Evolutionary conservation across 2,329 filamentous ascomycete genomes (phyloP).

Genomic region (Ambrosiella xylebori): DNA sequence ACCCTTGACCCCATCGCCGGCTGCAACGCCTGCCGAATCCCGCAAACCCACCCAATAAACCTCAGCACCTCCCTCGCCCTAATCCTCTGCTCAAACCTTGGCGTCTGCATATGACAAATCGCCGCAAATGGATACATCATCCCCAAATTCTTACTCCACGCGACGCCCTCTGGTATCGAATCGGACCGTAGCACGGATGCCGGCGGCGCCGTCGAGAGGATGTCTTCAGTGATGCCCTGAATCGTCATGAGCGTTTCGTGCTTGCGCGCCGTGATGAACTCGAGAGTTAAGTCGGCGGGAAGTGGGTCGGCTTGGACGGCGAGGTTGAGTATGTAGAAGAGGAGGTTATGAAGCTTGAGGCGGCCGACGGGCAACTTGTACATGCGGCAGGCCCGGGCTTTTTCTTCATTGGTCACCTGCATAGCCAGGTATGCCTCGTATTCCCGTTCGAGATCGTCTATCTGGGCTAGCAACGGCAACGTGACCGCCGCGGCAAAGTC

Average conservation of each 20-base stretch:
- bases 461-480: background rate
- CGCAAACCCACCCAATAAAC: constrained; percentile 10
- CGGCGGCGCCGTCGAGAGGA: constrained; percentile 9
- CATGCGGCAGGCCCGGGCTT: background rate
- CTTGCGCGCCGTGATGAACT: background rate
- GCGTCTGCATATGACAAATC: constrained; percentile 12
- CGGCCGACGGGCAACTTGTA: constrained; percentile 10
- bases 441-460: constrained; percentile 1
- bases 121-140: constrained; percentile 13
- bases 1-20: constrained; percentile 7
- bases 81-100: constrained; percentile 3
- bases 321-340: constrained; percentile 9
- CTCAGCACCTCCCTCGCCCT: constrained; percentile 10
- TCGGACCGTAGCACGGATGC: background rate
- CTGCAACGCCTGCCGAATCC: constrained; percentile 10
- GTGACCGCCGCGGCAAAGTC: constrained; percentile 6
- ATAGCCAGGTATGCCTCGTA: background rate
- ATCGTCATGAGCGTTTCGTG: constrained; percentile 4
- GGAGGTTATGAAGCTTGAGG: constrained; percentile 9
- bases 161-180: background rate
- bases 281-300: background rate
- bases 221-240: constrained; percentile 4
- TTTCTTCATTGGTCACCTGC: background rate
- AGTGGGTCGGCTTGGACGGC: background rate
- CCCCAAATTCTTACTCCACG: constrained; percentile 11